These are phyloP conservation scores for Suillus hirtellus DNA, from an alignment of 768 basidiomycete species.

Conservation along the genomic window DNA sequence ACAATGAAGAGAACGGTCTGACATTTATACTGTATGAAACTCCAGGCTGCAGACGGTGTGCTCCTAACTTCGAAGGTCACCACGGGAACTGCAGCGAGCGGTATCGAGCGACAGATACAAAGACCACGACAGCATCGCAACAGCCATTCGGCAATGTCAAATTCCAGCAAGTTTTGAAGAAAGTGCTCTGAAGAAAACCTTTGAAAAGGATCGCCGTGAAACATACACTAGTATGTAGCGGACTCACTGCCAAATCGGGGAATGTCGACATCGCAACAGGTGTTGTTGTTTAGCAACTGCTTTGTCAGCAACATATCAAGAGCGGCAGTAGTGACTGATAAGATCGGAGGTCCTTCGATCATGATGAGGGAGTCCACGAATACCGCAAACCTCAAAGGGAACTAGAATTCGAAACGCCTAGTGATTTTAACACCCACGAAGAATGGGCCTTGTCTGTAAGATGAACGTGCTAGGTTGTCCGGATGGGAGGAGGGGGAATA, in stretches of 20 bases:
- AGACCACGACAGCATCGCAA: slow-evolving; percentile 9
- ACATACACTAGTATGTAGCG: background rate
- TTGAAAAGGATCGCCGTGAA: slow-evolving; percentile 1
- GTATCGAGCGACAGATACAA: background rate
- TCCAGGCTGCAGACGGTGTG: background rate
- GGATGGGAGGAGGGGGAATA: no score
- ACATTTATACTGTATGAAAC: slow-evolving; percentile 2
- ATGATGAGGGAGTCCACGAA: background rate
- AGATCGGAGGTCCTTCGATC: slow-evolving; percentile 19
- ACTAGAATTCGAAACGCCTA: background rate
- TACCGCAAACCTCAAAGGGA: background rate
- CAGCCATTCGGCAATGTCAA: slow-evolving; percentile 9
- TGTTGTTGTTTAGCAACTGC: slow-evolving; percentile 13
- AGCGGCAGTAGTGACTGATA: slow-evolving; percentile 24
- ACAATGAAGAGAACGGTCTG: slow-evolving; percentile 20
- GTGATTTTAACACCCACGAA: no score
- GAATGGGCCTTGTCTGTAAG: background rate
- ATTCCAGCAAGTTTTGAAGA: slow-evolving; percentile 2
- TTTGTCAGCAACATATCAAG: slow-evolving; percentile 11
- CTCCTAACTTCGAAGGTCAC: slow-evolving; percentile 7
- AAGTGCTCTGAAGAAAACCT: background rate
- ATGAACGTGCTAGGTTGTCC: background rate
- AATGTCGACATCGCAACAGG: slow-evolving; percentile 8
- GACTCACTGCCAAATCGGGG: slow-evolving; percentile 16
- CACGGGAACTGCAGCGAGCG: slow-evolving; percentile 11